Evolutionary conservation across 2,329 filamentous ascomycete genomes (phyloP).

Genomic region (Xylaria multiplex): DNA sequence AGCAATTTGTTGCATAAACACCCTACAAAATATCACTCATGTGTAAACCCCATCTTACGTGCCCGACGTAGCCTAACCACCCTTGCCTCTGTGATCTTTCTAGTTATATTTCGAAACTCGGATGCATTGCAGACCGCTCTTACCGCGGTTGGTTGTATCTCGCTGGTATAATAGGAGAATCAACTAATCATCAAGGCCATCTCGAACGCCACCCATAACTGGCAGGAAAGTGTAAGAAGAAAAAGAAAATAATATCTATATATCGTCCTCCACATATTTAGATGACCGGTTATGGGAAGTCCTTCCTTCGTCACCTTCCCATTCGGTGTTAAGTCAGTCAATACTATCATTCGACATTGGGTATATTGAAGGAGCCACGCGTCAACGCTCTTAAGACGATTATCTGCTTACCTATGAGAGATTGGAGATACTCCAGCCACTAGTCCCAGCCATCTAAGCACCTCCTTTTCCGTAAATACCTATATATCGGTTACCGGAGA

Average conservation of each 20-base stretch:
- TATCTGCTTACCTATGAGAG: background rate
- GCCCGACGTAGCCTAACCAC: slow-evolving; percentile 28
- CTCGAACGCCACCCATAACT: slow-evolving; percentile 19
- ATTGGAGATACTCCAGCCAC: background rate
- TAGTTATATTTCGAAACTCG: slow-evolving; percentile 4
- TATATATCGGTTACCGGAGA: background rate
- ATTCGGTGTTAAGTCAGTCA: slow-evolving; percentile 10
- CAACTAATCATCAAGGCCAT: slow-evolving; percentile 20
- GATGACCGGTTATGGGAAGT: background rate
- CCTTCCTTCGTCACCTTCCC: slow-evolving; percentile 21
- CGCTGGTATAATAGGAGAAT: slow-evolving; percentile 3
- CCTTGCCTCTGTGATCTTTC: slow-evolving; percentile 19
- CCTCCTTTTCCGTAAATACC: background rate
- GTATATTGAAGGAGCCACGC: slow-evolving; percentile 22
- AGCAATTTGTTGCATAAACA: slow-evolving; percentile 23
- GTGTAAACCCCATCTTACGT: slow-evolving; percentile 15
- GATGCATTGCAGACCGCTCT: slow-evolving; percentile 15
- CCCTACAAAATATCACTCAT: slow-evolving; percentile 18
- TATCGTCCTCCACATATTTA: slow-evolving; percentile 4
- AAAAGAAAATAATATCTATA: slow-evolving; percentile 18
- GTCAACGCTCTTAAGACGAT: background rate
- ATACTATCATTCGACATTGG: background rate
- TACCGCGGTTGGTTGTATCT: slow-evolving; percentile 19
- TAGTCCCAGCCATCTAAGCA: background rate
- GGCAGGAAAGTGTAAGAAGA: background rate